Percentiles rank a stretch among this genome's conserved stretches.
Evolutionary conservation across 441 rosid species (phyloP).

Genomic region (Adansonia rubrostipa): DNA sequence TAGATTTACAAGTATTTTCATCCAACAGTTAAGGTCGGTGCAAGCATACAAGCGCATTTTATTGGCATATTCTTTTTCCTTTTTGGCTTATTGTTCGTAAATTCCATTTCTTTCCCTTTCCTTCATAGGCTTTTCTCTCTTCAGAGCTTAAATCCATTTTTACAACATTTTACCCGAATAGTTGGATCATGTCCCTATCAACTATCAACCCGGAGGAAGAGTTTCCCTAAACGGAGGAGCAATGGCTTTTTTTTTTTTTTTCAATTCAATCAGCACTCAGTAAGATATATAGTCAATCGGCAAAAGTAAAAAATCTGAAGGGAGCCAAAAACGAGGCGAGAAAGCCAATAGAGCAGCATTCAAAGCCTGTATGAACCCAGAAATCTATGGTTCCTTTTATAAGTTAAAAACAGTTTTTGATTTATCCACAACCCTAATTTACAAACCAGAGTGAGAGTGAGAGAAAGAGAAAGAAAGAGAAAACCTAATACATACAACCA

Average conservation of each 20-base stretch:
- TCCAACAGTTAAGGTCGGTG: neutral
- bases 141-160: neutral
- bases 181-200: neutral
- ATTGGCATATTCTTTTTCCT: too few relatives aligned
- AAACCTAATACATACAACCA: conserved; percentile 37
- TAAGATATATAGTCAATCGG: neutral
- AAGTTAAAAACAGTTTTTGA: conserved; percentile 23
- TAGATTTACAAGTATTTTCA: neutral
- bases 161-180: neutral
- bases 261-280: neutral
- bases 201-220: neutral
- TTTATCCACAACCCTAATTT: conserved; percentile 43
- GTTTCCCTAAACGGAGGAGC: neutral
- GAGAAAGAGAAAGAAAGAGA: neutral
- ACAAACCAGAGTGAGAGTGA: conserved; percentile 25
- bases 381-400: conserved; percentile 12
- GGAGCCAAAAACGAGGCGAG: neutral
- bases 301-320: neutral
- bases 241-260: neutral
- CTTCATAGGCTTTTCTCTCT: too few relatives aligned
- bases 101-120: too few relatives aligned
- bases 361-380: neutral
- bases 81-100: too few relatives aligned
- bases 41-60: too few relatives aligned
- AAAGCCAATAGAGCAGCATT: neutral